phyloP scores from a whole-genome alignment of 129 eudicot genomes.

The Escallonia rubra region DNA sequence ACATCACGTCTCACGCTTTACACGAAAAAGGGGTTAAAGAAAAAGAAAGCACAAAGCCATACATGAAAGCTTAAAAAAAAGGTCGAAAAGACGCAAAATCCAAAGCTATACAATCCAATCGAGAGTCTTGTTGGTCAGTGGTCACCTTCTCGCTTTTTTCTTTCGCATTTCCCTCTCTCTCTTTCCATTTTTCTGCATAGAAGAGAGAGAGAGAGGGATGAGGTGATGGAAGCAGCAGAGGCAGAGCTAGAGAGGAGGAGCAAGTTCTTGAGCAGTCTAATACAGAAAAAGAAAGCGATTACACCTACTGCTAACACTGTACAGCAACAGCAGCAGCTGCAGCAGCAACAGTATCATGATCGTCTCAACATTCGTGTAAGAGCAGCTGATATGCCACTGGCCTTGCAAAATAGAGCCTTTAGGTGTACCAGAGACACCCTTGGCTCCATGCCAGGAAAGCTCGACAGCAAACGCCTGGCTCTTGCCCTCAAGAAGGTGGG shows the following conservation, averaged over 20 bases:
- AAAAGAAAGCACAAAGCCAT: too few species aligned
- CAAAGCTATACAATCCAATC: background rate
- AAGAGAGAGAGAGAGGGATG: background rate
- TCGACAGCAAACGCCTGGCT: constrained; percentile 80
- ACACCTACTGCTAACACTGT: too few species aligned
- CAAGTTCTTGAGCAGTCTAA: constrained; percentile 28
- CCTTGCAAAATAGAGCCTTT: constrained; percentile 72
- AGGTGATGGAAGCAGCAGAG: constrained; percentile 52
- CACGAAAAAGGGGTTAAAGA: too few species aligned
- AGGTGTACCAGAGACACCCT: constrained; percentile 54
- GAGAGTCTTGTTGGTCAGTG: background rate
- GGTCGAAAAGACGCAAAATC: background rate
- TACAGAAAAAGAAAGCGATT: background rate
- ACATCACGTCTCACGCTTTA: too few species aligned
- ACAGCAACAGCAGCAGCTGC: constrained; percentile 3
- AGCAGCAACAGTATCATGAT: constrained; percentile 39
- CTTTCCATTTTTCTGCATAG: background rate
- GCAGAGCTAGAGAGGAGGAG: constrained; percentile 89
- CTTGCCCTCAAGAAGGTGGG: constrained; percentile 86
- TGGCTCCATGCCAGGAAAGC: constrained; percentile 41
- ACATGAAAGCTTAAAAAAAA: background rate
- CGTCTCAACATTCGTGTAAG: constrained; percentile 57
- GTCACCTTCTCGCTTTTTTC: background rate
- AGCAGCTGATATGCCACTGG: constrained; percentile 75
- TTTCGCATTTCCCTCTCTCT: background rate